Evolutionary conservation across 306 rosid genomes (phyloP).

Genomic region (Carpinus viminea): DNA sequence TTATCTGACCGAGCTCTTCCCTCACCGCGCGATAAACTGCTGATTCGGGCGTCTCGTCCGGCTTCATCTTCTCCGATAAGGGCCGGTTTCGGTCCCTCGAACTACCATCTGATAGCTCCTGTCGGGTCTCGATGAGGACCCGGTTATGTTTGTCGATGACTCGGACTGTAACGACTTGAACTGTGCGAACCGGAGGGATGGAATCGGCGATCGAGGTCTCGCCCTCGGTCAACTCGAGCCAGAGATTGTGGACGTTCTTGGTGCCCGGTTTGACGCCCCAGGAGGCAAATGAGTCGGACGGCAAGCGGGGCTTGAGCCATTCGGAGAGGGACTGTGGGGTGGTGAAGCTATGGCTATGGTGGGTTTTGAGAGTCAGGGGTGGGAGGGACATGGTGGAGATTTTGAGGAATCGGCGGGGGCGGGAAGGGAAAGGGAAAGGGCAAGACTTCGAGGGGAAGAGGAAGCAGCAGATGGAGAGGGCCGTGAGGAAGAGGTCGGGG

Average conservation of each 20-base stretch:
- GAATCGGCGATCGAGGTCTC: constrained; percentile 81
- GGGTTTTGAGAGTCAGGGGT: constrained; percentile 11
- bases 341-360: constrained; percentile 47
- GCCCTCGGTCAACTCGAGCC: constrained; percentile 88
- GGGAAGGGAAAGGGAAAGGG: constrained; percentile 39
- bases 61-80: constrained; percentile 94
- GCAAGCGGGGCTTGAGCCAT: constrained; percentile 81
- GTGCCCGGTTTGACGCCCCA: constrained; percentile 96
- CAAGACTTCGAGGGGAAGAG: constrained; percentile 59
- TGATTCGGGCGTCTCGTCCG: constrained; percentile 69
- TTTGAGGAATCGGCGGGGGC: constrained; percentile 63
- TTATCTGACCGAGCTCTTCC: constrained; percentile 83
- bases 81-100: constrained; percentile 68
- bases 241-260: constrained; percentile 92
- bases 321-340: constrained; percentile 80
- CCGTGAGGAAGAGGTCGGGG: constrained; percentile 61
- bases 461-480: constrained; percentile 60
- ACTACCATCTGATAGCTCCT: constrained; percentile 74
- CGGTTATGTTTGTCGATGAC: constrained; percentile 44
- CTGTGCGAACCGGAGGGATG: constrained; percentile 82
- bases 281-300: constrained; percentile 77
- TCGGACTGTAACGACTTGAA: constrained; percentile 68
- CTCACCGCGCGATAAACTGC: constrained; percentile 69
- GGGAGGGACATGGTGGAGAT: constrained; percentile 65
- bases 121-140: constrained; percentile 63